These are phyloP conservation scores for Zizania palustris DNA, from an alignment of 202 grass and related monocot species.

Conservation along the genomic window DNA sequence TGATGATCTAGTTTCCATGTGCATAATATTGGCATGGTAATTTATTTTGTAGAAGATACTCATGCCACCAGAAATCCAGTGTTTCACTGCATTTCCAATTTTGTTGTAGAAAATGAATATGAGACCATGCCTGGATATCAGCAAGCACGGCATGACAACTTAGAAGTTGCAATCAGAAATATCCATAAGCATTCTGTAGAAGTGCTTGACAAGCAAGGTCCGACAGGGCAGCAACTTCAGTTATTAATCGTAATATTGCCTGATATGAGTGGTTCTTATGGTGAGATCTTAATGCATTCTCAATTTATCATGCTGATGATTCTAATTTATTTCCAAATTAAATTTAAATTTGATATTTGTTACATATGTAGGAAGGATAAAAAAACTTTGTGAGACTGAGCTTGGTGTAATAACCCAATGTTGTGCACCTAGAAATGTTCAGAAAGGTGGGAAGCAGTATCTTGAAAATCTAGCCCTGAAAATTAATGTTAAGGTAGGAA, in stretches of 20 bases:
- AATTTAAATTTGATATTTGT: slow-evolving; percentile 4
- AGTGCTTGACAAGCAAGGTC: slow-evolving; percentile 44
- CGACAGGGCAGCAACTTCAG: slow-evolving; percentile 40
- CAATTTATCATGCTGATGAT: background rate
- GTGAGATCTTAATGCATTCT: slow-evolving; percentile 32
- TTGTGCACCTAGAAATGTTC: slow-evolving; percentile 47
- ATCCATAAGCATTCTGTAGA: slow-evolving; percentile 31
- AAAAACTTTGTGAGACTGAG: slow-evolving; percentile 65
- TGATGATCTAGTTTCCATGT: slow-evolving; percentile 30
- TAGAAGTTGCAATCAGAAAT: slow-evolving; percentile 49
- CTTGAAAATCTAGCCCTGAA: slow-evolving; percentile 66
- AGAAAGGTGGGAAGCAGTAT: slow-evolving; percentile 50
- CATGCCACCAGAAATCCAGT: background rate
- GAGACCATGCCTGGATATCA: slow-evolving; percentile 52
- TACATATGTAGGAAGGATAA: slow-evolving; percentile 50
- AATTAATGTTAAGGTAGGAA: slow-evolving; percentile 75
- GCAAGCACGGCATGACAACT: slow-evolving; percentile 14
- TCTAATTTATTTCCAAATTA: background rate
- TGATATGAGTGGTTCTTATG: slow-evolving; percentile 48
- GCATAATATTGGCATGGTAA: slow-evolving; percentile 67
- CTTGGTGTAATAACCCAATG: slow-evolving; percentile 67
- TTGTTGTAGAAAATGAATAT: slow-evolving; percentile 47
- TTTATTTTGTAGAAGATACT: background rate
- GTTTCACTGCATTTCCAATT: slow-evolving; percentile 29
- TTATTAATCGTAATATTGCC: slow-evolving; percentile 62